These are phyloP conservation scores for Mortierella sp. DNA, from an alignment of 371 early-diverging fungal species.

Conservation along the genomic window DNA sequence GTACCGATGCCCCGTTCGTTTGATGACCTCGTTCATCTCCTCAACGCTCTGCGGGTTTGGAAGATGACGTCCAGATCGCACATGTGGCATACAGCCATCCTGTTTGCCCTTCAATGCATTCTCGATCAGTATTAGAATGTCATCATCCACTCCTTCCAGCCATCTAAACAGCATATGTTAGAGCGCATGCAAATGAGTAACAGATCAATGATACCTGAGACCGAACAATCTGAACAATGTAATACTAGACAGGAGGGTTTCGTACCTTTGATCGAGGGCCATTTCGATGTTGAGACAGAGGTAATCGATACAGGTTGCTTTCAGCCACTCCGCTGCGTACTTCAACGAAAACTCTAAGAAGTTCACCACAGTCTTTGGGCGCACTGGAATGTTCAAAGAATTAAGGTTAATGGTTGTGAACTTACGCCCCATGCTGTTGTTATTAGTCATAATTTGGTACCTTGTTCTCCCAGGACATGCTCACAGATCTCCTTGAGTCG, in stretches of 20 bases:
- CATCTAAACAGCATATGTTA: slow-evolving; percentile 14
- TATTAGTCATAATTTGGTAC: slow-evolving; percentile 6
- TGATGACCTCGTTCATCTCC: slow-evolving; percentile 9
- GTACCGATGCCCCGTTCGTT: slow-evolving; percentile 8
- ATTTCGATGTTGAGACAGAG: slow-evolving; percentile 71
- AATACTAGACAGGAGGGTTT: too few relatives aligned
- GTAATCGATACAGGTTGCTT: slow-evolving; percentile 67
- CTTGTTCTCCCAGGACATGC: slow-evolving; percentile 57
- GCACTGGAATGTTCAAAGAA: slow-evolving; percentile 37
- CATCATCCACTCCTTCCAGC: slow-evolving; percentile 46
- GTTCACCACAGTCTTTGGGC: slow-evolving; percentile 60
- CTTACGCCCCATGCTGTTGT: too few relatives aligned
- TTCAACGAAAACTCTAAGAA: slow-evolving; percentile 67
- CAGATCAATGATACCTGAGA: too few relatives aligned
- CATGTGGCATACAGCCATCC: slow-evolving; percentile 42
- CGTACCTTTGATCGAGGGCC: slow-evolving; percentile 62
- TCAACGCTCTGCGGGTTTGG: slow-evolving; percentile 35
- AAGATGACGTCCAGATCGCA: slow-evolving; percentile 50
- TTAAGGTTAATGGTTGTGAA: too few relatives aligned
- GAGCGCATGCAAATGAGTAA: too few relatives aligned
- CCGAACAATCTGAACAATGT: too few relatives aligned
- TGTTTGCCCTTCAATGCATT: slow-evolving; percentile 51
- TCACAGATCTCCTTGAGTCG: slow-evolving; percentile 68
- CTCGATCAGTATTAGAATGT: slow-evolving; percentile 53
- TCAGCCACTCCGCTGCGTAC: slow-evolving; percentile 62